Base-by-base conservation (phyloP, 2,329 filamentous ascomycete genomes). In the Exutisphaerella laricina region DNA sequence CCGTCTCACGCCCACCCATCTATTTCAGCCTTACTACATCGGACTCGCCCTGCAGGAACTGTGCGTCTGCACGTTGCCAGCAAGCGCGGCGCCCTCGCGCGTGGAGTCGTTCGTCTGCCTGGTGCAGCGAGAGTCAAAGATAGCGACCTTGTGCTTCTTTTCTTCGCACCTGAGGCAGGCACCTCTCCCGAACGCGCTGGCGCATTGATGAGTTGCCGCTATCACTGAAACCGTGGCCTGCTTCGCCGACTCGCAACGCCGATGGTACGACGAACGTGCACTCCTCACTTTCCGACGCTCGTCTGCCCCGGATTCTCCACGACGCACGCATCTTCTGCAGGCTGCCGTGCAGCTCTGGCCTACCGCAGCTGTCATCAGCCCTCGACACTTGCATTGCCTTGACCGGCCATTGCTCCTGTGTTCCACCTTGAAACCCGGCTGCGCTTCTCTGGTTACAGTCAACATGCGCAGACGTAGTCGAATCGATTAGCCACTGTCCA, bases 381-480 rank as follows among this genome's bases (percentile, higher is more conserved):
- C 25, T 13, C 37, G 18, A 8, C 25, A 14, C 25, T 9, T 26
- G 33, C 25, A 20, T 12, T 34, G 31, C 39, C 22, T 33, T 33
- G 46, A 48, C 47, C 45, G 46, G 50, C 45, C 25, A 16, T 21
- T 22, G 16, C 45, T 39, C 42, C 43, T 46, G 50, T 48, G 46
- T 33, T 34, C 37, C 39, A 13, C 10, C 6, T 35, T 22, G 13
- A n/a, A 34, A 45, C 28, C 33, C 30, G 45, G 30, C 39, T 38
- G 20, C 39, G 39, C 37, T 40, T 26, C 42, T 33, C 20, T 33
- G 9, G 39, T 39, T 32, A 28, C 31, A 39, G 40, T 38, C 49
- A 54, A 41, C 43, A 54, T 54, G 51, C 45, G 41, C 43, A 52
- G 46, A 45, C 46, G 41, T 42, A 41, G 42, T 50, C 45, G 49